Conservation (phyloP, 1,284 basidiomycete species). For the Ceraceosorus bombacis region DNA sequence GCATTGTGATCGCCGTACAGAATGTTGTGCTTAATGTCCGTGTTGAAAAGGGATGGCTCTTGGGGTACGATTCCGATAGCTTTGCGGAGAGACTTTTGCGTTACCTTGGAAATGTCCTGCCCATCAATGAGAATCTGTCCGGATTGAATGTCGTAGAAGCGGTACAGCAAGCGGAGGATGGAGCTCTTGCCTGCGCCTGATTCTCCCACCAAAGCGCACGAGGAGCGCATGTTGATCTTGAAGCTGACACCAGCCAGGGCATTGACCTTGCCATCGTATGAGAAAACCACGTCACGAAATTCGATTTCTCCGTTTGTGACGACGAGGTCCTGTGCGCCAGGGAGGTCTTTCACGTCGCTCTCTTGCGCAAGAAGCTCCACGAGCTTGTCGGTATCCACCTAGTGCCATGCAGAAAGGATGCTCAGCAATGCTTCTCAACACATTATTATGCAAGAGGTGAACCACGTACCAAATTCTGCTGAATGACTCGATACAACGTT, state of each 20-base stretch:
- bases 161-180: slow-evolving; percentile 70
- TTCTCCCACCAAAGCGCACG: slow-evolving; percentile 49
- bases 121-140: slow-evolving; percentile 61
- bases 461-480: slow-evolving; percentile 34
- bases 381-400: slow-evolving; percentile 55
- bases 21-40: slow-evolving; percentile 56
- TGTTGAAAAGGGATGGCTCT: slow-evolving; percentile 63
- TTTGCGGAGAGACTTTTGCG: slow-evolving; percentile 65
- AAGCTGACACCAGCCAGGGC: slow-evolving; percentile 74
- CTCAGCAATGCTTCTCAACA: too few species aligned
- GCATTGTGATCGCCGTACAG: slow-evolving; percentile 39
- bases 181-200: slow-evolving; percentile 75
- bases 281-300: slow-evolving; percentile 55
- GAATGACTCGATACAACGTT: slow-evolving; percentile 46
- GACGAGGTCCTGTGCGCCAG: slow-evolving; percentile 64
- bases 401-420: slow-evolving; percentile 37
- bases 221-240: slow-evolving; percentile 62
- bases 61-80: slow-evolving; percentile 63
- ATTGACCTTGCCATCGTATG: slow-evolving; percentile 65
- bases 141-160: slow-evolving; percentile 70
- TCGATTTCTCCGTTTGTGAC: slow-evolving; percentile 70
- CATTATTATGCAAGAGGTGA: too few species aligned
- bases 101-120: slow-evolving; percentile 74
- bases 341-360: slow-evolving; percentile 71
- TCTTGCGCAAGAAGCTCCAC: slow-evolving; percentile 47